Percentiles rank a stretch among this genome's conserved stretches.
Conservation (phyloP, 805 yeast genomes). For the Cyberlindnera xishuangbannaensis region DNA sequence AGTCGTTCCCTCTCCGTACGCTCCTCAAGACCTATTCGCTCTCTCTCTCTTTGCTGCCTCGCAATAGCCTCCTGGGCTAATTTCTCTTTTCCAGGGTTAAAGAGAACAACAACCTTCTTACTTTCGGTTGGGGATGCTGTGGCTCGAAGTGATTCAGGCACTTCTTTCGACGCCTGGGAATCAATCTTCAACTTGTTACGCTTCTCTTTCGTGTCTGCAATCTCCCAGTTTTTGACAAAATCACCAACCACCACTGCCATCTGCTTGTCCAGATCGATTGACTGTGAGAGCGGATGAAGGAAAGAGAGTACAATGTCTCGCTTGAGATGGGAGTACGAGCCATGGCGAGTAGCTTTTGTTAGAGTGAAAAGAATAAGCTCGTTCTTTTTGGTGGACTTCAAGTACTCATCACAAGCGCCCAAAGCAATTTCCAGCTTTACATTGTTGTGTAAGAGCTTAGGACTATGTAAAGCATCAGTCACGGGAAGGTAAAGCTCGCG, state of each 20-base stretch:
- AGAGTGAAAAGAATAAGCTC: constrained; percentile 39
- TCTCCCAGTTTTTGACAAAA: constrained; percentile 19
- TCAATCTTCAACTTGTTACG: constrained; percentile 5
- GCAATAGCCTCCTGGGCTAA: constrained; percentile 15
- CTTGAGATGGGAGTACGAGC: constrained; percentile 29
- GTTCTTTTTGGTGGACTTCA: constrained; percentile 35
- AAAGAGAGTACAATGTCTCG: constrained; percentile 31
- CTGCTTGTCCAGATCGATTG: constrained; percentile 8
- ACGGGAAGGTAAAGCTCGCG: constrained; percentile 36
- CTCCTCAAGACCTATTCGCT: constrained; percentile 11
- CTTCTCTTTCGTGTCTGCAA: constrained; percentile 8
- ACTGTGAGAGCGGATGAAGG: constrained; percentile 5
- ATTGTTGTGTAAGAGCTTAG: constrained; percentile 29
- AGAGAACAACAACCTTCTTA: constrained; percentile 11
- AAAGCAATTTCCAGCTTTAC: constrained; percentile 25
- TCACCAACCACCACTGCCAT: constrained; percentile 6
- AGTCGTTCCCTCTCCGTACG: constrained; percentile 10
- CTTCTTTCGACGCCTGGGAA: constrained; percentile 1
- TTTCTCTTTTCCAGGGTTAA: constrained; percentile 18
- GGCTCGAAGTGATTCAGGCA: not conserved
- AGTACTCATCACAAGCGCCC: constrained; percentile 31
- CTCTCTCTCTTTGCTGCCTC: constrained; percentile 17
- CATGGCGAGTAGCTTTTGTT: constrained; percentile 35
- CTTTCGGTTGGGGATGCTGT: constrained; percentile 2
- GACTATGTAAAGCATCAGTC: constrained; percentile 33